Evolutionary conservation across 352 stramenopile genomes (phyloP).

Genomic region (Pythium apleroticum): DNA sequence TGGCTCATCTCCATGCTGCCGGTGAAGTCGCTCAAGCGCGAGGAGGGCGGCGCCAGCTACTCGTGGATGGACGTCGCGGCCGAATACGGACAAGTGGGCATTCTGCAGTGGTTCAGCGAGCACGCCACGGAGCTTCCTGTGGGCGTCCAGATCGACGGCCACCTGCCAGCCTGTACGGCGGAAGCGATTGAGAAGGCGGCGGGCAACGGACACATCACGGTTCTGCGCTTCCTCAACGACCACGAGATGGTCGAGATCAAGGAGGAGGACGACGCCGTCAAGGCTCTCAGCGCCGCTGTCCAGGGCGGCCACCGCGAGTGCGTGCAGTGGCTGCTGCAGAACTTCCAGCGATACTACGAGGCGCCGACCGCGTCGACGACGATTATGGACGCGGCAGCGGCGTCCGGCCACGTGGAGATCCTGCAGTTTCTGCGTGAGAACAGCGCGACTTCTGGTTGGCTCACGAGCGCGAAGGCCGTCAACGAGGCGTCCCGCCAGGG

Average conservation of each 20-base stretch:
- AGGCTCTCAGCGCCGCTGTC: conserved; percentile 53
- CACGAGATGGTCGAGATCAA: conserved; percentile 47
- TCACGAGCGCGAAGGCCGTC: conserved; percentile 54
- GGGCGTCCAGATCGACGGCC: conserved; percentile 46
- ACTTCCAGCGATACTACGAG: conserved; percentile 45
- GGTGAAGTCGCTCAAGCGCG: conserved; percentile 68
- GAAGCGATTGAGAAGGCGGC: conserved; percentile 67
- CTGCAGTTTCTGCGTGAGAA: conserved; percentile 49
- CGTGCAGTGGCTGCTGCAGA: conserved; percentile 55
- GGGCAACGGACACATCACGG: conserved; percentile 58
- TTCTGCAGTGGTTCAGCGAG: conserved; percentile 70
- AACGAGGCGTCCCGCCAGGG: conserved; percentile 57
- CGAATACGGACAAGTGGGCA: conserved; percentile 59
- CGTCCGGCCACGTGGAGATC: conserved; percentile 53
- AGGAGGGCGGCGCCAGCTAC: conserved; percentile 41
- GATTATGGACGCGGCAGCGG: conserved; percentile 56
- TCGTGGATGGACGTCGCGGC: conserved; percentile 78
- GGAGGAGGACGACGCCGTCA: conserved; percentile 43
- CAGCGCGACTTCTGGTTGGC: conserved; percentile 39
- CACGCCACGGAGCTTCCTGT: conserved; percentile 54
- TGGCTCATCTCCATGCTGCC: conserved; percentile 61
- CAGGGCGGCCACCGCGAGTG: conserved; percentile 50
- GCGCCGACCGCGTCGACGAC: conserved; percentile 32
- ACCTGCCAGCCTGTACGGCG: conserved; percentile 45
- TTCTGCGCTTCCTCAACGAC: conserved; percentile 54